Evolutionary conservation across 1,284 basidiomycete species (phyloP).

Genomic region (Ganoderma boninense): DNA sequence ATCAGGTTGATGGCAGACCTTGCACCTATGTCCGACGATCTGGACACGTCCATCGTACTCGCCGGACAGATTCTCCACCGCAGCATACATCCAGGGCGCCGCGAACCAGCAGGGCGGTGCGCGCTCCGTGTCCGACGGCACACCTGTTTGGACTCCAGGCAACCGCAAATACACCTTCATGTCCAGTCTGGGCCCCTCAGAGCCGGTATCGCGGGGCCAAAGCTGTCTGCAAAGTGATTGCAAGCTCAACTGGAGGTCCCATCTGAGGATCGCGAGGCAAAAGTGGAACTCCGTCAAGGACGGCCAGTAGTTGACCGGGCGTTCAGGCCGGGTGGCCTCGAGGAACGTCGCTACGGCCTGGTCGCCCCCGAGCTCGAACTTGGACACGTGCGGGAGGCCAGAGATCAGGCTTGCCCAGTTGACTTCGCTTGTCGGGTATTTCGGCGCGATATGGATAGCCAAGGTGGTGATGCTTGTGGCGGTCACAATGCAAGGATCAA

Average conservation of each 20-base stretch:
- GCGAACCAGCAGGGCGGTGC: not conserved
- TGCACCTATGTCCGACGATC: not conserved
- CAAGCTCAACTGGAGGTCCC: not conserved
- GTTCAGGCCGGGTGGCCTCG: not conserved
- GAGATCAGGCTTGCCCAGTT: not conserved
- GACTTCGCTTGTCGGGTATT: not conserved
- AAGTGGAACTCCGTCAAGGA: not conserved
- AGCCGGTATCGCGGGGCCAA: not conserved
- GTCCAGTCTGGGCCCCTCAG: not conserved
- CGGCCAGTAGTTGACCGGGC: not conserved
- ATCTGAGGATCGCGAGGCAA: not conserved
- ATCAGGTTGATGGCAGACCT: not conserved
- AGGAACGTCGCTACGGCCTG: not conserved
- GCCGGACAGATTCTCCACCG: not conserved
- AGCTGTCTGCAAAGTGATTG: not conserved
- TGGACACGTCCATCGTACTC: not conserved
- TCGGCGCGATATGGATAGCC: not conserved
- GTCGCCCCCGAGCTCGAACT: not conserved
- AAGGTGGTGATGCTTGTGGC: not conserved
- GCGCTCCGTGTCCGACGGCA: too few species aligned
- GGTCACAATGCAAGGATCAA: not conserved
- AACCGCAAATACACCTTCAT: not conserved
- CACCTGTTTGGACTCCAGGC: not conserved
- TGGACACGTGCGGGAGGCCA: not conserved
- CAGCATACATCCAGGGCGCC: not conserved